phyloP scores from a whole-genome alignment of 352 stramenopile species.

The Phytopythium kandeliae region DNA sequence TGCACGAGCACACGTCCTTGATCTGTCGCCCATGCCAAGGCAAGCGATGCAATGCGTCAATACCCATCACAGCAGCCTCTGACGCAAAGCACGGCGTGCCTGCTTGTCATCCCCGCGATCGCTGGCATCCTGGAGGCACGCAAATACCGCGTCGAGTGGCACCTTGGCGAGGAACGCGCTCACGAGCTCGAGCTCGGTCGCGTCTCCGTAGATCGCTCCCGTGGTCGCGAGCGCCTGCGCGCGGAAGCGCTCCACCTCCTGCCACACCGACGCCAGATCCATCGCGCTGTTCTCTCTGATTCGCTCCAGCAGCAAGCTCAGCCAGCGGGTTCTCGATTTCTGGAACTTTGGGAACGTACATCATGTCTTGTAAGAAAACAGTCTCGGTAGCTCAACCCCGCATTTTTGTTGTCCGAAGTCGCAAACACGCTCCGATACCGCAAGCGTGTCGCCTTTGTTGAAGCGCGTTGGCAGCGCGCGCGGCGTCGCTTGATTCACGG shows the following conservation, averaged over 20 bases:
- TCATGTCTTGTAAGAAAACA: too few relatives aligned
- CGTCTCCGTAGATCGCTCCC: conserved; percentile 24
- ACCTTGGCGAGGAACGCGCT: conserved; percentile 61
- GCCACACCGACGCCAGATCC: conserved; percentile 40
- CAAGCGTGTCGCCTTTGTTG: not conserved
- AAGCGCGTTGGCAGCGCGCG: too few relatives aligned
- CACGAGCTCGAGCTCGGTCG: conserved; percentile 49
- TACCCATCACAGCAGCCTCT: not conserved
- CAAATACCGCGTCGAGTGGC: conserved; percentile 58
- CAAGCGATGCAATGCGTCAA: not conserved
- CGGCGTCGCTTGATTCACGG: conserved; percentile 5
- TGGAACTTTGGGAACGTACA: too few relatives aligned
- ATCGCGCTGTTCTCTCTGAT: conserved; percentile 10
- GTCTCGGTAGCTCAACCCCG: too few relatives aligned
- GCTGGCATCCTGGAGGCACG: conserved; percentile 74
- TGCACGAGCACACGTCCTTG: conserved; percentile 62
- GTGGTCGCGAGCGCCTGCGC: conserved; percentile 50
- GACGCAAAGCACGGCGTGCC: conserved; percentile 13
- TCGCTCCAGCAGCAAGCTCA: too few relatives aligned
- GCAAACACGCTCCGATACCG: too few relatives aligned
- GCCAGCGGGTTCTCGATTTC: not conserved
- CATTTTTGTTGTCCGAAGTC: too few relatives aligned
- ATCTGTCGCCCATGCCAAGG: conserved; percentile 23
- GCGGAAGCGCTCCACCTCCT: conserved; percentile 60
- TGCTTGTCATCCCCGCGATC: conserved; percentile 51